phyloP scores from a whole-genome alignment of 352 stramenopile species.

The Pythium pyrilobum region DNA sequence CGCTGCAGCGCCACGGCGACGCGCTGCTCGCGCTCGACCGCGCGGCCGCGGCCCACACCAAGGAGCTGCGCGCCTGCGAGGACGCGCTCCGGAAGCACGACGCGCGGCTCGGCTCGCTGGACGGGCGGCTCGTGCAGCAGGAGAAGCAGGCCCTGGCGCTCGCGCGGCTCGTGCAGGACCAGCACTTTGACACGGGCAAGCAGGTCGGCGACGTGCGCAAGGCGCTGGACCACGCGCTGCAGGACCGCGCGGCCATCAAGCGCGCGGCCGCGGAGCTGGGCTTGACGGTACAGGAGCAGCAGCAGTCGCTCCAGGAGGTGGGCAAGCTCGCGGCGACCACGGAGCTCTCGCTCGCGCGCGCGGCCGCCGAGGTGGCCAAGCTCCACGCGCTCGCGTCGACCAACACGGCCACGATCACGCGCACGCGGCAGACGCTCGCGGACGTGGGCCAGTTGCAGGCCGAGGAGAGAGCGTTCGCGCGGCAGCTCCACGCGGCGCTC shows the following conservation, averaged over 20 bases:
- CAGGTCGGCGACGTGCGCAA: conserved; percentile 22
- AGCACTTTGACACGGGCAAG: conserved; percentile 38
- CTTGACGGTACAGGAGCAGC: conserved; percentile 39
- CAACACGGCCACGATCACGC: conserved; percentile 35
- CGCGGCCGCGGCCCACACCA: conserved; percentile 20
- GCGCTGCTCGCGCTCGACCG: conserved; percentile 27
- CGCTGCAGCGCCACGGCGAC: conserved; percentile 29
- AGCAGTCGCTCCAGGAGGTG: conserved; percentile 45
- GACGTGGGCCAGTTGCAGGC: conserved; percentile 29
- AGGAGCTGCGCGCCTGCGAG: conserved; percentile 26
- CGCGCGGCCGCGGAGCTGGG: conserved; percentile 26
- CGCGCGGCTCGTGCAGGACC: conserved; percentile 30
- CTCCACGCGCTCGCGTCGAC: conserved; percentile 34
- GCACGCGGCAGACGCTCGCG: conserved; percentile 32
- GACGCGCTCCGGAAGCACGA: conserved; percentile 29
- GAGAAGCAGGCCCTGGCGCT: conserved; percentile 44
- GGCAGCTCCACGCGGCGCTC: conserved; percentile 18
- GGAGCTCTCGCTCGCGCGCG: conserved; percentile 33
- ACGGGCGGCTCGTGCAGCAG: conserved; percentile 28
- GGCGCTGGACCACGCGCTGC: conserved; percentile 23
- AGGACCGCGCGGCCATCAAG: conserved; percentile 38
- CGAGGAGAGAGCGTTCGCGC: conserved; percentile 26
- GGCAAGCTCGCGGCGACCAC: conserved; percentile 34
- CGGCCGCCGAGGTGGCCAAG: conserved; percentile 46
- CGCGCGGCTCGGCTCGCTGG: conserved; percentile 28